These are phyloP conservation scores for Begonia masoniana DNA, from an alignment of 306 rosid genomes.

Conservation along the genomic window DNA sequence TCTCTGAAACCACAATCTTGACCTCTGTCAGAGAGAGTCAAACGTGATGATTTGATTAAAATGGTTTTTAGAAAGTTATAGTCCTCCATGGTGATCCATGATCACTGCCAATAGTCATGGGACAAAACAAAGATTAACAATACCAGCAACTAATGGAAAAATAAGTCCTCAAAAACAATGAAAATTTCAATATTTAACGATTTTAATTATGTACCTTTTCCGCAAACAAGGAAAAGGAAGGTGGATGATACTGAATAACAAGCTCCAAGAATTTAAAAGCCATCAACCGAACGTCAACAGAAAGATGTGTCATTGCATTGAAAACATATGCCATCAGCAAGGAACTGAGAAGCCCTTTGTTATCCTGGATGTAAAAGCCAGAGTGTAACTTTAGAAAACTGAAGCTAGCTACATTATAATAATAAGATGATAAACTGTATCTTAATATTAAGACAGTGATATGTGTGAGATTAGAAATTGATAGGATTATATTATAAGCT, in stretches of 20 bases:
- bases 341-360: slow-evolving; percentile 54
- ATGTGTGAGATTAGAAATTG: too few species aligned
- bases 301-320: slow-evolving; percentile 74
- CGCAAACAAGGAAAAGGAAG: slow-evolving; percentile 49
- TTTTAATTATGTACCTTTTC: slow-evolving; percentile 50
- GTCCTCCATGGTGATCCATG: too few species aligned
- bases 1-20: too few species aligned
- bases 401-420: neutral
- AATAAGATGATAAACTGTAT: too few species aligned
- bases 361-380: slow-evolving; percentile 36
- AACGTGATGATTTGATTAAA: too few species aligned
- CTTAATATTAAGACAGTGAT: too few species aligned
- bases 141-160: neutral
- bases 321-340: slow-evolving; percentile 67
- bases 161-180: slow-evolving; percentile 8
- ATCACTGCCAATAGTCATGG: too few species aligned
- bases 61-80: too few species aligned
- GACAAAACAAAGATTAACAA: too few species aligned
- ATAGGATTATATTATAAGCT: too few species aligned
- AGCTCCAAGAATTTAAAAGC: slow-evolving; percentile 74
- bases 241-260: slow-evolving; percentile 50
- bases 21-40: too few species aligned
- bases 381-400: neutral
- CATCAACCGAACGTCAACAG: slow-evolving; percentile 63
- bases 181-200: neutral